Evolutionary conservation across 2,329 filamentous ascomycete genomes (phyloP), one percentile per base, ranked within the genome.

Genomic region (Trichoderma atrobrunneum): DNA sequence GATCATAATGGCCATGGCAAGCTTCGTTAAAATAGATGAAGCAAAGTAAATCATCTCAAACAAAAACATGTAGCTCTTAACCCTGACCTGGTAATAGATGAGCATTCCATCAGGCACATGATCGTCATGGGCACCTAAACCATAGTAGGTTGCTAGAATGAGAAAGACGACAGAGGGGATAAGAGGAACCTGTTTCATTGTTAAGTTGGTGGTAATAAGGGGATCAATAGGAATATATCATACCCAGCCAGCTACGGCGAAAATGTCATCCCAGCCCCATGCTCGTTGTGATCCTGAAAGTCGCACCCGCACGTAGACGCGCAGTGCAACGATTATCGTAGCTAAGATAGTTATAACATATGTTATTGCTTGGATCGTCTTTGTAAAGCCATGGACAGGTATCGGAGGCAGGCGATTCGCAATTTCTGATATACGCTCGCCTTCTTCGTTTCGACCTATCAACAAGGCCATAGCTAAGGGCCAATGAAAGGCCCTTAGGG

Each of bases 1-100:
- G 21, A 67, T 67, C 24, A 43, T 67, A 28, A 67, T 54, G 51
- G 64, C 64, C 30, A 67, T 67, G 12, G 64, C 48, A 56, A 67
- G 32, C 51, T 67, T 67, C 3, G 64, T 67, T 14, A 67, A 12
- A 1, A 51, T 30, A 5, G 63, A 66, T 8, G 63, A 66, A 21
- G 43, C 63, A 10, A 66, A 66, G 48, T 66, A 66, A 26, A 66
- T 24, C 30, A 66, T 32, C 30, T 66, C 63, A 21, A 56, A 66
- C 12, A 66, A 36, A 30, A 66, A 26, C 48, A 56, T 51, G 12
- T 56, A 36, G 16, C 34, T 30, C 30, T 66, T 66, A 26, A 51
- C 63, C n/a, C 63, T 34, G 56, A 59, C 56, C 56, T 59, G 56
- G 10, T 59, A 59, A 26, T 59, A 59, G 30, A 66, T 14, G 43